Evolutionary conservation across 1,139 yeast species (phyloP).

Genomic region (Sugiyamaella novakii): DNA sequence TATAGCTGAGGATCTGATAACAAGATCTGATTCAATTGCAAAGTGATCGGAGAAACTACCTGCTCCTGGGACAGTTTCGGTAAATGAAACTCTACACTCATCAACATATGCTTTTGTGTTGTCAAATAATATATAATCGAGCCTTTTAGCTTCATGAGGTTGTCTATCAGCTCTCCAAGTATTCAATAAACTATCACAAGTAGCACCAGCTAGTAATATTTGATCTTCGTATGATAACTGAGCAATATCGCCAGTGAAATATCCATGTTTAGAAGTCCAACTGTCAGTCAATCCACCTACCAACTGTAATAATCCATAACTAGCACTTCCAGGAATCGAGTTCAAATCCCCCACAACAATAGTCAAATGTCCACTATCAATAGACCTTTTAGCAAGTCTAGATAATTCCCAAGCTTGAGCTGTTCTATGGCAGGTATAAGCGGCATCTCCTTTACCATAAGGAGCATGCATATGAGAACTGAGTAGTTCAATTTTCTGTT

Average conservation of each 20-base stretch:
- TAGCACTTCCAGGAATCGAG: conserved; percentile 82
- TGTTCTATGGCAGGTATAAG: conserved; percentile 86
- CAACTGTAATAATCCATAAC: conserved; percentile 69
- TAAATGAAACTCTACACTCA: conserved; percentile 69
- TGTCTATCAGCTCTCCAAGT: conserved; percentile 77
- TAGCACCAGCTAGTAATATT: conserved; percentile 71
- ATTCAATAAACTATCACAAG: conserved; percentile 85
- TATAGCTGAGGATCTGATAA: conserved; percentile 11
- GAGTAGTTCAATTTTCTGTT: conserved; percentile 69
- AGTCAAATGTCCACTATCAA: conserved; percentile 77
- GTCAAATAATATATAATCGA: conserved; percentile 87
- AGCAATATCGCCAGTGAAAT: conserved; percentile 46
- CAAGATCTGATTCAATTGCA: conserved; percentile 66
- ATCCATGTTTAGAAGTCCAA: conserved; percentile 72
- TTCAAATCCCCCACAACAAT: conserved; percentile 92
- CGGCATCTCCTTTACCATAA: conserved; percentile 84
- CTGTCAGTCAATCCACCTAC: conserved; percentile 77
- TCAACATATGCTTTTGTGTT: conserved; percentile 53
- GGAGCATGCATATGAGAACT: conserved; percentile 99
- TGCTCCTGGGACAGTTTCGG: conserved; percentile 61
- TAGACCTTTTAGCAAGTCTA: conserved; percentile 61
- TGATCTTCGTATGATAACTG: conserved; percentile 67
- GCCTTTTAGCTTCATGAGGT: conserved; percentile 74
- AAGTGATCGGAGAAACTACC: conserved; percentile 86
- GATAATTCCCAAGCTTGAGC: conserved; percentile 97